phyloP scores from a whole-genome alignment of 176 grass and related monocot species.

The Carex cristatella region DNA sequence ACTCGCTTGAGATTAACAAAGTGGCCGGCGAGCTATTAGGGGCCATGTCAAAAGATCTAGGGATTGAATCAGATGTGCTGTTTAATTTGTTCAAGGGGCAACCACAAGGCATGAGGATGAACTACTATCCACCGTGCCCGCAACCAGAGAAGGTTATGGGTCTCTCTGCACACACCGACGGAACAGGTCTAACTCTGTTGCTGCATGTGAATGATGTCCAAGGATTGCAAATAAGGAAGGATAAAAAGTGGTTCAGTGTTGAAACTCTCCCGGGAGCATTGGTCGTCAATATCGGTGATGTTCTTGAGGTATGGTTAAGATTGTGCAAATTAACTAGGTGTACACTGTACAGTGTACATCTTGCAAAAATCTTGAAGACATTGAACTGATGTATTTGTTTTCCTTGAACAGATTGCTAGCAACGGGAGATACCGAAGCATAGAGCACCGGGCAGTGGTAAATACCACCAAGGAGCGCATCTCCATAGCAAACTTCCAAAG shows the following conservation, averaged over 20 bases:
- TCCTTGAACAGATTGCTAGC: conserved; percentile 29
- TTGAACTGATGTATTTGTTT: background rate
- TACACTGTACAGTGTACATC: too few relatives aligned
- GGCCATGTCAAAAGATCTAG: conserved; percentile 28
- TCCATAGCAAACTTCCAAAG: conserved; percentile 42
- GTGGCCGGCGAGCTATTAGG: conserved; percentile 2
- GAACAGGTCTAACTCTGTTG: conserved; percentile 18
- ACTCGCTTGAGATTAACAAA: conserved; percentile 12
- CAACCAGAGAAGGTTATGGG: conserved; percentile 24
- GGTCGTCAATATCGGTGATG: conserved; percentile 35
- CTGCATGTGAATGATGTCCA: conserved; percentile 27
- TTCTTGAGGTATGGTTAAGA: conserved; percentile 22
- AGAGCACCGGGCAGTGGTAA: conserved; percentile 34
- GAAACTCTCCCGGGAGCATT: conserved; percentile 25
- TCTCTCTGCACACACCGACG: conserved; percentile 28
- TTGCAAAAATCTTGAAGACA: background rate
- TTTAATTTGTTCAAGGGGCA: conserved; percentile 21
- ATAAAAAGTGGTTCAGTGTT: conserved; percentile 21
- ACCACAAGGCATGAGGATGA: conserved; percentile 15
- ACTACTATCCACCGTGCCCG: conserved; percentile 36
- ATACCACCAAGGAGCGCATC: conserved; percentile 23
- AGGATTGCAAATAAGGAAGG: conserved; percentile 33
- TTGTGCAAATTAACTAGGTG: too few relatives aligned
- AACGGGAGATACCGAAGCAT: conserved; percentile 40
- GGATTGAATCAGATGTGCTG: conserved; percentile 18